Evolutionary conservation across 78 protist species (phyloP), one percentile per base, ranked within the genome.

Genomic region (Polysphondylium violaceum): DNA sequence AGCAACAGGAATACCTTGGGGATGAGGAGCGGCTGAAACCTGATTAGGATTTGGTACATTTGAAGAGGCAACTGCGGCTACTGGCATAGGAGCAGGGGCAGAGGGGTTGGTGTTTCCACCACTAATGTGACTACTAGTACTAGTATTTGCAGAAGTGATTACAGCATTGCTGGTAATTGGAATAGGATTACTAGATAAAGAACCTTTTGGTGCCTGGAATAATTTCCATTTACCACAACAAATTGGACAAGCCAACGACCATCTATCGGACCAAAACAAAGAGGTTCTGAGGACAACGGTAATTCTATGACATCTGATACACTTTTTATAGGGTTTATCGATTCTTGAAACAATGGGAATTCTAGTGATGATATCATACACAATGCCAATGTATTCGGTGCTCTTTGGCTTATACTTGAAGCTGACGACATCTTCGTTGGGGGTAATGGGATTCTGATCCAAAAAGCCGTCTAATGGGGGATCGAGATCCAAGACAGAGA

Each of bases 151-250:
- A 50, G 56, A 50, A n/a, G n/a, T n/a, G n/a, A n/a, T n/a, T n/a
- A n/a, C 17, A 50, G 17, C 12, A 14, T 50, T 19, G 12, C 56
- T 50, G 12, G 56, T 50, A 19, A 19, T 50, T n/a, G 27, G 6
- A 69, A 43, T 33, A 67, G 17, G 76, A 44, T n/a, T n/a, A n/a
- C n/a, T n/a, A 44, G 76, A 69, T 19, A 33, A 43, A 50, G 36
- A 43, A 27, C 38, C 14, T 43, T 43, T 35, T 31, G 11, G 43
- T 29, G 40, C 65, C 21, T 64, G 36, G n/a, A 40, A 69, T 31
- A 72, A 55, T 43, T 59, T 83, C 91, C 91, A 83, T 83, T 69
- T 83, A 41, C 91, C 91, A 69, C 91, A 77, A 83, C 91, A 83
- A 16, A 83, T 60, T 14, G 91, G 91, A 21, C 91, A 83, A 31